A percentile compares a stretch with the other conserved stretches of the same genome.
Evolutionary conservation across 179 eudicot genomes (phyloP).

Genomic region (Silene vulgaris): DNA sequence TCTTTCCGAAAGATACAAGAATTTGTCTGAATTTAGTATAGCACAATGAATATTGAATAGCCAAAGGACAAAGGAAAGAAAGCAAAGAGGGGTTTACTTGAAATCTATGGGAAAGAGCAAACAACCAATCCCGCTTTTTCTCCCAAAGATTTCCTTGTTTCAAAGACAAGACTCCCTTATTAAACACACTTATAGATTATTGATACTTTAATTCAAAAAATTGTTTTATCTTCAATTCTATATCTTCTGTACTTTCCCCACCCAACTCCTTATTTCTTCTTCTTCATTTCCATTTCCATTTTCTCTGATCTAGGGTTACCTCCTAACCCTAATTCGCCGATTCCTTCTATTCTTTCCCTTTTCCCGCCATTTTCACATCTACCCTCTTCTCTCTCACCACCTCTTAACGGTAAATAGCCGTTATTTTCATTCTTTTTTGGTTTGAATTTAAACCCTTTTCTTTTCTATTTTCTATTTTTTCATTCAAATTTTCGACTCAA

Average conservation of each 20-base stretch:
- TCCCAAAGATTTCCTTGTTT: background rate
- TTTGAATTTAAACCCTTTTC: slow-evolving; percentile 15
- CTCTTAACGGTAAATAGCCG: slow-evolving; percentile 41
- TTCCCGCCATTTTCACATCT: slow-evolving; percentile 40
- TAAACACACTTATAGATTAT: background rate
- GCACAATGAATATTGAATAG: no score
- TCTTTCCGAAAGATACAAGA: no score
- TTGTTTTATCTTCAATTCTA: background rate
- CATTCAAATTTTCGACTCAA: background rate
- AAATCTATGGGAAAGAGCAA: background rate
- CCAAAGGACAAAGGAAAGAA: no score
- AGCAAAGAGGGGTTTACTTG: no score
- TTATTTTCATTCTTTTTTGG: slow-evolving; percentile 26
- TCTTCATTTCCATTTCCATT: background rate
- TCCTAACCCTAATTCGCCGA: slow-evolving; percentile 35
- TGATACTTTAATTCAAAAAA: background rate
- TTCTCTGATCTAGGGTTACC: slow-evolving; percentile 41
- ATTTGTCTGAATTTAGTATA: no score
- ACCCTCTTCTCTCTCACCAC: slow-evolving; percentile 14
- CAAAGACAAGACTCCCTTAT: background rate
- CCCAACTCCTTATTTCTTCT: slow-evolving; percentile 4
- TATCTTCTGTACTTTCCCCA: background rate
- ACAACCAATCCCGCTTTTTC: slow-evolving; percentile 15
- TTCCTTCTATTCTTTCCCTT: slow-evolving; percentile 11
- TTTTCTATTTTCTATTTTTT: background rate